Conservation (phyloP, 2,329 filamentous ascomycete species). For the Mycogone perniciosa region DNA sequence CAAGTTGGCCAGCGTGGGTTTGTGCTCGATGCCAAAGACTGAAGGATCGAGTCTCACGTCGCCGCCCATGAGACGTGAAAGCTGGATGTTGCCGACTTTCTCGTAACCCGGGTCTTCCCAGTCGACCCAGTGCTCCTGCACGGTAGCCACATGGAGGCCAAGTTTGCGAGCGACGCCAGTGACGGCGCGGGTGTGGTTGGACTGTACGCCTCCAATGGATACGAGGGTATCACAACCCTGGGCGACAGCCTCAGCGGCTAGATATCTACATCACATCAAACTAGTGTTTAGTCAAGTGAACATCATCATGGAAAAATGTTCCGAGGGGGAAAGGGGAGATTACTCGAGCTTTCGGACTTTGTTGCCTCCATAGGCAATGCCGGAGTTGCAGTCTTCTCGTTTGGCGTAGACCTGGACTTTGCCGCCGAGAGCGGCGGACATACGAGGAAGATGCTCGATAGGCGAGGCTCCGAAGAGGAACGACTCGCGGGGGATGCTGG, state of each 20-base stretch:
- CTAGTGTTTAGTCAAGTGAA: neutral
- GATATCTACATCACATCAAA: conserved; percentile 40
- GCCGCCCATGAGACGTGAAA: conserved; percentile 61
- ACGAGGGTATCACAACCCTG: conserved; percentile 56
- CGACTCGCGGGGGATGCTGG: conserved; percentile 53
- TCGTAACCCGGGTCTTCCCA: conserved; percentile 54
- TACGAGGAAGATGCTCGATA: conserved; percentile 60
- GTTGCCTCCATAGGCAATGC: conserved; percentile 61
- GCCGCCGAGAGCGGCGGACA: conserved; percentile 53
- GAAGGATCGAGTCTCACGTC: conserved; percentile 55
- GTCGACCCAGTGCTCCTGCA: conserved; percentile 63
- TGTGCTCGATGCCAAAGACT: conserved; percentile 63
- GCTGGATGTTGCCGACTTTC: conserved; percentile 64
- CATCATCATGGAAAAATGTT: neutral
- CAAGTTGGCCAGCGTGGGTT: conserved; percentile 49
- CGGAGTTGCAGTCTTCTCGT: conserved; percentile 65
- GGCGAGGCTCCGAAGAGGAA: conserved; percentile 64
- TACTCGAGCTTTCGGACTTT: conserved; percentile 64
- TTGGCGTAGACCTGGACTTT: conserved; percentile 62
- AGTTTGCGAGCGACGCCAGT: conserved; percentile 54
- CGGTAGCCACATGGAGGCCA: conserved; percentile 48
- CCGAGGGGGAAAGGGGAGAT: neutral
- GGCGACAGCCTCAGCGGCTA: conserved; percentile 55
- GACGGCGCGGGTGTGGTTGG: conserved; percentile 64
- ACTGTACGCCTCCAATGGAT: conserved; percentile 62